phyloP scores from a whole-genome alignment of 768 basidiomycete species.

The Tylopilus sp. region DNA sequence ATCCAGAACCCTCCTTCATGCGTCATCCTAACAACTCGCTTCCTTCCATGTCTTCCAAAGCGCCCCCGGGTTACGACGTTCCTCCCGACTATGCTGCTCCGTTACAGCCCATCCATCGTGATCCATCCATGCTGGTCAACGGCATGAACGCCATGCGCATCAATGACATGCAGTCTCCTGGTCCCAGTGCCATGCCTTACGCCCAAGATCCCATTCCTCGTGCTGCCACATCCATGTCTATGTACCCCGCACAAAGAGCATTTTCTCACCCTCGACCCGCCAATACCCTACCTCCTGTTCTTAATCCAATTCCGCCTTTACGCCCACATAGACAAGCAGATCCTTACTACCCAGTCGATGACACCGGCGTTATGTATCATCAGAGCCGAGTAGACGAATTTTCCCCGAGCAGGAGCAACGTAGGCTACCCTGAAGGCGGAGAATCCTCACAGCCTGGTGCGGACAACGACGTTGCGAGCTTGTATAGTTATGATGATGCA shows the following conservation, averaged over 20 bases:
- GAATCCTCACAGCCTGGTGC: conserved; percentile 22
- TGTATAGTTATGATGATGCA: conserved; percentile 39
- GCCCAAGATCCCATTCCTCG: conserved; percentile 48
- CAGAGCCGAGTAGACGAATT: conserved; percentile 10
- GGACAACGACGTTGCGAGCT: conserved; percentile 37
- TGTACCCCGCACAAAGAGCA: conserved; percentile 32
- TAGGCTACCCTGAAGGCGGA: conserved; percentile 24
- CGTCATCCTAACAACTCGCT: conserved; percentile 47
- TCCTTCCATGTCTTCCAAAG: conserved; percentile 42
- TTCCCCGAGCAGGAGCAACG: conserved; percentile 24
- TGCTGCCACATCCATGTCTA: conserved; percentile 56
- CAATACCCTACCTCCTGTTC: conserved; percentile 38
- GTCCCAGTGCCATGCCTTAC: conserved; percentile 27
- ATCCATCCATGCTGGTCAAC: conserved; percentile 43
- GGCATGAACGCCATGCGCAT: conserved; percentile 55
- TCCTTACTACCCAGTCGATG: conserved; percentile 33
- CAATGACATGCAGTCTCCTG: conserved; percentile 37
- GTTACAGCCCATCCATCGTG: conserved; percentile 37
- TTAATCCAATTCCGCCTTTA: conserved; percentile 22
- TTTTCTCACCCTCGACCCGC: conserved; percentile 39
- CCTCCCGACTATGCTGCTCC: conserved; percentile 22
- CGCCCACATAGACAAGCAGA: conserved; percentile 21
- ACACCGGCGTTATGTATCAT: conserved; percentile 20
- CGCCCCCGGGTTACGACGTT: conserved; percentile 31
- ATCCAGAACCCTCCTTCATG: conserved; percentile 31